Evolutionary conservation across 208 protist genomes (phyloP).

Genomic region (Trypanosoma lewisi): DNA sequence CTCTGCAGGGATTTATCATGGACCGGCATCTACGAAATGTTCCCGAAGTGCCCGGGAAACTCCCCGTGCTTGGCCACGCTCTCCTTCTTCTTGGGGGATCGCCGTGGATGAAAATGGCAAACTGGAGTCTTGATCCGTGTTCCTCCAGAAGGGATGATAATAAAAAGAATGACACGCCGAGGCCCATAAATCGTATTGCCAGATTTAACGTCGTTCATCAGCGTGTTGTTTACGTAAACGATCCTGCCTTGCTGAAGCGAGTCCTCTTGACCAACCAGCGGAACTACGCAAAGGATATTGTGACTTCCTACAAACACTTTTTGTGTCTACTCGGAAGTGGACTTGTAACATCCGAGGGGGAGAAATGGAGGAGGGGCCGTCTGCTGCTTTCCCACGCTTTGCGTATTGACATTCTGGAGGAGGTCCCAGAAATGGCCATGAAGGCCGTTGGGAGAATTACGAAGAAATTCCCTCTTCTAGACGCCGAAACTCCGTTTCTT

Average conservation of each 20-base stretch:
- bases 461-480: slow-evolving; percentile 42
- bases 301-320: slow-evolving; percentile 86
- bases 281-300: slow-evolving; percentile 84
- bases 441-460: slow-evolving; percentile 61
- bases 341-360: slow-evolving; percentile 83
- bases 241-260: slow-evolving; percentile 75
- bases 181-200: slow-evolving; percentile 53
- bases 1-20: slow-evolving; percentile 60
- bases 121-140: slow-evolving; percentile 70
- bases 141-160: slow-evolving; percentile 12
- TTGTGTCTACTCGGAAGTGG: slow-evolving; percentile 87
- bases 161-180: slow-evolving; percentile 9
- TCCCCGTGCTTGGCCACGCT: slow-evolving; percentile 79
- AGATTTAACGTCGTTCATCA: slow-evolving; percentile 73
- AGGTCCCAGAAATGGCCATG: slow-evolving; percentile 75
- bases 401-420: slow-evolving; percentile 85
- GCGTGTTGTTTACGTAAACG: slow-evolving; percentile 83
- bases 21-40: slow-evolving; percentile 66
- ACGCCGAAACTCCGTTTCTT: slow-evolving; percentile 33
- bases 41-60: slow-evolving; percentile 51
- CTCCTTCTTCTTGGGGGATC: slow-evolving; percentile 59
- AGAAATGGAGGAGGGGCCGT: slow-evolving; percentile 86
- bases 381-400: slow-evolving; percentile 79
- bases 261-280: slow-evolving; percentile 84
- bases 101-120: slow-evolving; percentile 77